Evolutionary conservation across 2,329 filamentous ascomycete genomes (phyloP).

Genomic region (Catunica adiposa): DNA sequence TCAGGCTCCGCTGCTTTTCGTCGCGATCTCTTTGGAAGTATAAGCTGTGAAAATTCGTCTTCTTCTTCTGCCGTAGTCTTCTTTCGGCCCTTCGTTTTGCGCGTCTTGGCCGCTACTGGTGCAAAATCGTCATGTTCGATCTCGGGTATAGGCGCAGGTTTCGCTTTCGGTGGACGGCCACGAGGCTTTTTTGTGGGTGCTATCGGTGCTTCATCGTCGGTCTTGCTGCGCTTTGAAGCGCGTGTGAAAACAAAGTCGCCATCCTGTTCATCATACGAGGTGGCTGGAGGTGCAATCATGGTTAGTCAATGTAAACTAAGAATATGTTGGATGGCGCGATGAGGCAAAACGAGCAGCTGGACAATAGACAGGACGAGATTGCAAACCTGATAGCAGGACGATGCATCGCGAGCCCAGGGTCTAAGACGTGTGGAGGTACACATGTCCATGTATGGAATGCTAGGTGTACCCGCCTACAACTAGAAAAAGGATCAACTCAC

Average conservation of each 20-base stretch:
- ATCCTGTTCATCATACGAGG: conserved; percentile 48
- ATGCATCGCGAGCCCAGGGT: conserved; percentile 2
- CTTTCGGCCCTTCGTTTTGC: conserved; percentile 25
- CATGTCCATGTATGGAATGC: neutral
- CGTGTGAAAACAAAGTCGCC: conserved; percentile 64
- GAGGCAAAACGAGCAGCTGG: neutral
- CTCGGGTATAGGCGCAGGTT: conserved; percentile 13
- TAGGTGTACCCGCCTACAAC: neutral
- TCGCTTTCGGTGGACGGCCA: conserved; percentile 26
- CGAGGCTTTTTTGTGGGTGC: conserved; percentile 21
- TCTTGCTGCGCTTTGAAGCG: conserved; percentile 48
- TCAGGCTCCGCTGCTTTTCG: conserved; percentile 22
- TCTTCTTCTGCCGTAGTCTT: conserved; percentile 23
- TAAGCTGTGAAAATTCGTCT: conserved; percentile 23
- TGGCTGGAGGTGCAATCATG: conserved; percentile 19
- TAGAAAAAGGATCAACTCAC: conserved; percentile 26
- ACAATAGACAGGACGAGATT: neutral
- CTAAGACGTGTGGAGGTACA: neutral
- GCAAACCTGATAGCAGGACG: neutral
- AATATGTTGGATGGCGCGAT: neutral
- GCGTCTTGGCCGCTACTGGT: conserved; percentile 17
- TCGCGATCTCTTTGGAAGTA: conserved; percentile 27
- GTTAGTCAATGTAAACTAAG: conserved; percentile 4
- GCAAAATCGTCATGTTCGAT: conserved; percentile 8
- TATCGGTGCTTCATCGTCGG: conserved; percentile 25